Evolutionary conservation across 208 protist species (phyloP).

Genomic region (Trypanosoma vivax): DNA sequence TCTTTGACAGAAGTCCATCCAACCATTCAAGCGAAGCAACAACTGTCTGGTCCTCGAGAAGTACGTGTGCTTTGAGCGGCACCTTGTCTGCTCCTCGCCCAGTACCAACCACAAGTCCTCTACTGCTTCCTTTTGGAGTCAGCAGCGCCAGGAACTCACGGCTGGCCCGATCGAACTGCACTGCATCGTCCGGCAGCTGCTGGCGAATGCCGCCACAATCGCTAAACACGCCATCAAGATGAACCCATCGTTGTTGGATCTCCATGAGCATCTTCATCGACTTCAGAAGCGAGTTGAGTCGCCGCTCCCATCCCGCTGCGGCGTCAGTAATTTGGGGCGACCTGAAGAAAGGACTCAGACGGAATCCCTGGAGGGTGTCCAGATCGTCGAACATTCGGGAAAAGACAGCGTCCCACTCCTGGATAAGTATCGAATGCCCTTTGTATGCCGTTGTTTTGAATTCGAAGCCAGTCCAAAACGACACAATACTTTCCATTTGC

Average conservation of each 20-base stretch:
- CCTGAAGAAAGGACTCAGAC: slow-evolving; percentile 94
- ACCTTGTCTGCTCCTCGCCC: no score
- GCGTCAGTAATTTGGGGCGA: slow-evolving; percentile 56
- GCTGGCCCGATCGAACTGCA: slow-evolving; percentile 92
- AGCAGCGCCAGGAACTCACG: slow-evolving; percentile 93
- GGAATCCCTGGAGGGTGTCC: slow-evolving; percentile 91
- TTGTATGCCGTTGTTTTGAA: slow-evolving; percentile 94
- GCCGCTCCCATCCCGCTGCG: slow-evolving; percentile 88
- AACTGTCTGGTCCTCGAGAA: slow-evolving; percentile 92
- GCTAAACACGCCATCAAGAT: slow-evolving; percentile 97
- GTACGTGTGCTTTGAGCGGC: slow-evolving; percentile 60
- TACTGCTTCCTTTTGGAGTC: slow-evolving; percentile 85
- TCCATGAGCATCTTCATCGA: slow-evolving; percentile 92
- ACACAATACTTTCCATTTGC: slow-evolving; percentile 78
- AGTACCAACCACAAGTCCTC: slow-evolving; percentile 24
- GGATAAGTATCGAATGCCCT: slow-evolving; percentile 91
- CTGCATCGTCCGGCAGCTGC: slow-evolving; percentile 93
- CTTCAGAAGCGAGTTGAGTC: slow-evolving; percentile 87
- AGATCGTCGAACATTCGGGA: slow-evolving; percentile 92
- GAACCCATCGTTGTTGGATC: slow-evolving; percentile 97
- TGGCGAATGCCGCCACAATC: slow-evolving; percentile 92
- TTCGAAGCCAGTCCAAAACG: slow-evolving; percentile 90
- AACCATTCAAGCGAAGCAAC: slow-evolving; percentile 89
- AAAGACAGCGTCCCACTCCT: slow-evolving; percentile 97
- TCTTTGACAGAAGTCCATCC: slow-evolving; percentile 82